Base-by-base conservation (phyloP, 2,329 filamentous ascomycete species). In the Samsoniella hepiali region DNA sequence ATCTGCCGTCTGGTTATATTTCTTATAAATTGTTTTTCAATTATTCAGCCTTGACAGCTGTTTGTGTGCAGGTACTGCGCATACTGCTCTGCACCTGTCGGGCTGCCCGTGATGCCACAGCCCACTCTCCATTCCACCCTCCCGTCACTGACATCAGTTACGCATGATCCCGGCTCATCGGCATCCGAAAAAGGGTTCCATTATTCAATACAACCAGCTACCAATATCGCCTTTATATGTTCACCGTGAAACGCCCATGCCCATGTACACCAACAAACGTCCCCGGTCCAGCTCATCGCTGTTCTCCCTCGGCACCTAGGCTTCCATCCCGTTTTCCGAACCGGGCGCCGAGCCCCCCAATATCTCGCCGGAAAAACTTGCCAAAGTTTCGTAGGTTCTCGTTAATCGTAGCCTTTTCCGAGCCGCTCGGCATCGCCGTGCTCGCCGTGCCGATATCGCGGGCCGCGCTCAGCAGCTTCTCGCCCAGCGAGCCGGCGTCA, bases 341-440 rank as follows among this genome's bases (percentile, higher is more conserved):
- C 67, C 90, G 79, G 11, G 85, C 86, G 2, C 90, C 89, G 67
- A 94, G 84, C 2, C 88, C 86, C 36, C 91, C 90, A 67, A 94
- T 88, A 78, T 97, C 94, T 67, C 94, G 82, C 66, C 90, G 88
- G 80, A 98, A 98, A 78, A 98, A 97, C 77, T 96, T 97, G 31
- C 94, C 94, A 77, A 99, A 91, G 74, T 92, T 97, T 79, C 92
- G 93, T 76, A 98, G 74, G 76, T 97, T 97, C 76, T 96, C 93
- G 73, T 97, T 96, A 67, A 97, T 85, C 59, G 90, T 91, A 8
- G 85, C 86, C 70, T 89, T 87, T 62, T 85, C 81, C 62, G 81
- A 71, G 17, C 77, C 80, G 15, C 68, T 79, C 66, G 77, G 77
- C 51, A 44, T 54, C 2, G 47, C 42, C 44, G 67, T 69, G 57